phyloP scores from a whole-genome alignment of 208 protist genomes.

The Willaertia magna region DNA sequence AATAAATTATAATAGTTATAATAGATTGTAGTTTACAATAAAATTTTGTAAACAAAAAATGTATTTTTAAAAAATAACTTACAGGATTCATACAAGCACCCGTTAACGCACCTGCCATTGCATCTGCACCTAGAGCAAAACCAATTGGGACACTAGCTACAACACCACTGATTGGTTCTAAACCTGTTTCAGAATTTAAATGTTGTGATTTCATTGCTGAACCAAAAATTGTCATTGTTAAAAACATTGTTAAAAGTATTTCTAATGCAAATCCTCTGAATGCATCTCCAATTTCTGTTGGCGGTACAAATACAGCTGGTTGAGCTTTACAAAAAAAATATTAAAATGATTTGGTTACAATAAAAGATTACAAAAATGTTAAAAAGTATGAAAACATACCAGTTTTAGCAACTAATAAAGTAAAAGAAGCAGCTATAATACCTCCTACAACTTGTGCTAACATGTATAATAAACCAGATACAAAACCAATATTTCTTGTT shows the following conservation, averaged over 20 bases:
- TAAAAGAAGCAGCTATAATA: not conserved
- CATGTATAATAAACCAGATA: not conserved
- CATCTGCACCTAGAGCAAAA: not conserved
- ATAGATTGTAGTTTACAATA: not conserved
- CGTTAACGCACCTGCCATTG: not conserved
- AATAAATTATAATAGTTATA: not conserved
- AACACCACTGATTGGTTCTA: not conserved
- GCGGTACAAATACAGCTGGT: not conserved
- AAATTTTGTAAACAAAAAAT: not conserved
- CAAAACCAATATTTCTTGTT: not conserved
- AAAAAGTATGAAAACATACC: not conserved
- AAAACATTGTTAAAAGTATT: not conserved
- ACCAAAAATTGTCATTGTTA: not conserved
- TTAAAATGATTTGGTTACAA: not conserved
- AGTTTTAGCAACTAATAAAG: not conserved
- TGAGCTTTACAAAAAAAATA: not conserved
- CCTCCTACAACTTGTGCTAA: not conserved
- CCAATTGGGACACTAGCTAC: not conserved
- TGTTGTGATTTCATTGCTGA: not conserved
- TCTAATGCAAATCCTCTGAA: not conserved
- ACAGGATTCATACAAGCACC: conserved; percentile 8
- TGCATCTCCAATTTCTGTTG: not conserved
- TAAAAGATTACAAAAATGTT: not conserved
- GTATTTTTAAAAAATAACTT: not conserved
- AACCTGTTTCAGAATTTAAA: not conserved